These are phyloP conservation scores for Acorus gramineus DNA, from an alignment of 106 monocot genomes.

Conservation along the genomic window DNA sequence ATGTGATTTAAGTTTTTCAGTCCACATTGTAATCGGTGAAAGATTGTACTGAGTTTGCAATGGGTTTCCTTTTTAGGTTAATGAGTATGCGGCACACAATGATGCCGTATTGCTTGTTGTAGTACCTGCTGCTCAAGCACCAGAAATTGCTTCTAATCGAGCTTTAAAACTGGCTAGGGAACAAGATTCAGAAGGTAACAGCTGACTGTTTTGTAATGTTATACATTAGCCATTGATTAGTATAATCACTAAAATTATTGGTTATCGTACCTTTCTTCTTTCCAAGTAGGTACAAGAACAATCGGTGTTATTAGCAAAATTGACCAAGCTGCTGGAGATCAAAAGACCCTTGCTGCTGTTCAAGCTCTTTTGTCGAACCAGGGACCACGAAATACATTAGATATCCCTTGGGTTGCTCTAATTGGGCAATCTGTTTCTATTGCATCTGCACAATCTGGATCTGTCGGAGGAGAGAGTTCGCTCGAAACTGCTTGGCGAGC, in stretches of 20 bases:
- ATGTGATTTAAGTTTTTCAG: too few species aligned
- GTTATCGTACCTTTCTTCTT: neutral
- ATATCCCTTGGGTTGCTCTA: constrained; percentile 37
- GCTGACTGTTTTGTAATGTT: neutral
- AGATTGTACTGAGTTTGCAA: neutral
- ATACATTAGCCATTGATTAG: neutral
- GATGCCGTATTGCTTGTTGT: constrained; percentile 41
- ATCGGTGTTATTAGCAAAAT: constrained; percentile 43
- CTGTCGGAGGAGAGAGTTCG: constrained; percentile 38
- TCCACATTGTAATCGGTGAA: neutral
- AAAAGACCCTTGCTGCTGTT: constrained; percentile 32
- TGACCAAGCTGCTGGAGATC: constrained; percentile 43
- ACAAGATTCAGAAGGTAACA: constrained; percentile 35
- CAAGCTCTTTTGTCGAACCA: constrained; percentile 33
- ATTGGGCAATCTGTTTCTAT: constrained; percentile 54
- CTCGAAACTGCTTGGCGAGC: constrained; percentile 46
- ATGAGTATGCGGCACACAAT: constrained; percentile 37
- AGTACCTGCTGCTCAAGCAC: constrained; percentile 36
- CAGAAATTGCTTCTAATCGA: constrained; percentile 39
- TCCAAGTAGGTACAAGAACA: constrained; percentile 32
- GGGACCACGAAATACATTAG: constrained; percentile 25
- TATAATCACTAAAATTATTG: neutral
- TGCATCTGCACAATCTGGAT: constrained; percentile 48
- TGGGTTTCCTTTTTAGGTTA: constrained; percentile 21
- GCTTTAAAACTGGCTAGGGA: constrained; percentile 39